Evolutionary conservation across 805 yeast species (phyloP).

Genomic region (Saturnispora silvae): DNA sequence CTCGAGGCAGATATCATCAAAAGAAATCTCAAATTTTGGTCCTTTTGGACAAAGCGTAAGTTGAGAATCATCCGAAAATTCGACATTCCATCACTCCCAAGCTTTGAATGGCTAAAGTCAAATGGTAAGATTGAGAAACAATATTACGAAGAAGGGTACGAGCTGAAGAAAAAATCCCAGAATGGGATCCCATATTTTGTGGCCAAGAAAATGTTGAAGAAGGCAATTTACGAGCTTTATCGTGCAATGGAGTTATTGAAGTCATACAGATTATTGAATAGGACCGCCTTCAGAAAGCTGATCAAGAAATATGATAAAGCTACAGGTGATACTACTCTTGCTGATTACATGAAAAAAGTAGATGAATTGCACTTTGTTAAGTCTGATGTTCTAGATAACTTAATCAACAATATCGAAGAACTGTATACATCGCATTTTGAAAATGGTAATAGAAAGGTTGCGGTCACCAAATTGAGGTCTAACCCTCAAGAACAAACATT

Average conservation of each 20-base stretch:
- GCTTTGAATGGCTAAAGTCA: conserved; percentile 25
- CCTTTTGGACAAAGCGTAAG: conserved; percentile 19
- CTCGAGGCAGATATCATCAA: conserved; percentile 9
- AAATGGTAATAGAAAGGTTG: conserved; percentile 56
- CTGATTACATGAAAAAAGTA: conserved; percentile 45
- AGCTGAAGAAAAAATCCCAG: conserved; percentile 13
- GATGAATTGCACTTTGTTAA: conserved; percentile 48
- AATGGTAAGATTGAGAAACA: conserved; percentile 25
- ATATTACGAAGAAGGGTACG: conserved; percentile 26
- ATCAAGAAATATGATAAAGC: conserved; percentile 85
- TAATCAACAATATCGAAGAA: conserved; percentile 55
- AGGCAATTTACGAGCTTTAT: conserved; percentile 63
- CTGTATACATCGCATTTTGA: conserved; percentile 58
- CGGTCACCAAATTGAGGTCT: conserved; percentile 59
- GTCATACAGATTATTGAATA: conserved; percentile 64
- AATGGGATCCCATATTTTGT: conserved; percentile 42
- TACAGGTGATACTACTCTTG: conserved; percentile 33
- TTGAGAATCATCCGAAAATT: conserved; percentile 25
- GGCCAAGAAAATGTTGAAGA: conserved; percentile 58
- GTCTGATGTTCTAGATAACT: conserved; percentile 56
- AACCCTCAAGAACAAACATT: conserved; percentile 30
- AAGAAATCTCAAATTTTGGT: conserved; percentile 13
- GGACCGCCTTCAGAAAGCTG: conserved; percentile 83
- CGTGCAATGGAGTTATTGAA: conserved; percentile 59
- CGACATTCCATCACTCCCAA: conserved; percentile 34